Evolutionary conservation across 75 land plant species (phyloP).

Genomic region (Cryptomeria japonica): DNA sequence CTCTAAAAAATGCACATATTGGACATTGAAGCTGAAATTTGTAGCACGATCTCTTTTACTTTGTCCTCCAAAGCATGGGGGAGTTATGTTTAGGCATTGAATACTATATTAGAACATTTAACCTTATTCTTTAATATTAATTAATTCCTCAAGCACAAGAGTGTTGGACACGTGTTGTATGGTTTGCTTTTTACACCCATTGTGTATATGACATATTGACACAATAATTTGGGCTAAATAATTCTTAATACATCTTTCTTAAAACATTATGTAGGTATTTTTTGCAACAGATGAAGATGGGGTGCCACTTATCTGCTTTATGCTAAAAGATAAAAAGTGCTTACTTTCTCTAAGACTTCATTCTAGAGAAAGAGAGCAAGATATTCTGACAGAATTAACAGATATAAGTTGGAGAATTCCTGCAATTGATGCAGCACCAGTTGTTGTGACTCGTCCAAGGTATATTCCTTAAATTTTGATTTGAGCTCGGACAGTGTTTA

Average conservation of each 20-base stretch:
- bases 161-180: no score
- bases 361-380: conserved; percentile 38
- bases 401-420: conserved; percentile 81
- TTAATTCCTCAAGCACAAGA: no score
- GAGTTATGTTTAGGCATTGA: no score
- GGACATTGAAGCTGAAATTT: no score
- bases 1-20: no score
- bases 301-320: conserved; percentile 72
- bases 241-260: not conserved
- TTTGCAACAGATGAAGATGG: conserved; percentile 88
- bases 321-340: conserved; percentile 60
- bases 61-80: no score
- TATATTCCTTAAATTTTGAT: conserved; percentile 10
- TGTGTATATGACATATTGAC: no score
- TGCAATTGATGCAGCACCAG: conserved; percentile 86
- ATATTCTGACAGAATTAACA: conserved; percentile 38
- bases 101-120: no score
- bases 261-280: conserved; percentile 62
- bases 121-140: no score
- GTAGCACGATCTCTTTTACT: no score
- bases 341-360: conserved; percentile 69
- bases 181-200: no score
- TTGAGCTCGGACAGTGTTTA: not conserved
- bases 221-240: not conserved
- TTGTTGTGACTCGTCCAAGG: conserved; percentile 86